phyloP scores from a whole-genome alignment of 2,329 filamentous ascomycete species.

The Trichocomaceae sp. region DNA sequence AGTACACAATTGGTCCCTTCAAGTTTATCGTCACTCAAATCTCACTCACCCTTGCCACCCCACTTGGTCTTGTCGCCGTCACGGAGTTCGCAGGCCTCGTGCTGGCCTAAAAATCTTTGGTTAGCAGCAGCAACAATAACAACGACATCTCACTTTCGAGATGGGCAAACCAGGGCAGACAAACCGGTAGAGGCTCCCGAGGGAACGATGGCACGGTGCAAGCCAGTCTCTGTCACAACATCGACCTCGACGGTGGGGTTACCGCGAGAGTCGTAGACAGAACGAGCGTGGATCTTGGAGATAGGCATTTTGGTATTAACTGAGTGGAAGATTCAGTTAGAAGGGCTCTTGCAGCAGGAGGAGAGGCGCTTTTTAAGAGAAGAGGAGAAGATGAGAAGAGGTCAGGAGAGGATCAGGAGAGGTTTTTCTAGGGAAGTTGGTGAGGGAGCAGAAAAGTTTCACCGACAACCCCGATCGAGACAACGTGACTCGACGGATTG shows the following conservation, averaged over 20 bases:
- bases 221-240: slow-evolving; percentile 88
- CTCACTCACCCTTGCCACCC: slow-evolving; percentile 65
- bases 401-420: background rate
- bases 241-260: slow-evolving; percentile 99
- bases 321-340: slow-evolving; percentile 5
- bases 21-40: background rate
- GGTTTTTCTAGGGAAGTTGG: slow-evolving; percentile 20
- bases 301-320: slow-evolving; percentile 70
- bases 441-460: slow-evolving; percentile 30
- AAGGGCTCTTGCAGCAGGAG: slow-evolving; percentile 1
- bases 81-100: slow-evolving; percentile 86
- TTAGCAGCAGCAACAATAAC: slow-evolving; percentile 20
- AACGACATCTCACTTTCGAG: background rate
- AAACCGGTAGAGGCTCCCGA: slow-evolving; percentile 90
- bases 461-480: slow-evolving; percentile 36
- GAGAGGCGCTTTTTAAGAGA: slow-evolving; percentile 5
- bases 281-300: slow-evolving; percentile 83
- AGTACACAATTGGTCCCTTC: slow-evolving; percentile 52
- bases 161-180: slow-evolving; percentile 27
- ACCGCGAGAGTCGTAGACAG: slow-evolving; percentile 95
- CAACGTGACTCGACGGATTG: slow-evolving; percentile 16
- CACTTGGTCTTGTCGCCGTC: slow-evolving; percentile 83
- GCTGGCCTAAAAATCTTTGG: slow-evolving; percentile 56
- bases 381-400: background rate
- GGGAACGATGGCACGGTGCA: slow-evolving; percentile 95